Percentiles rank a stretch among this genome's conserved stretches.
Evolutionary conservation across 192 early-diverging fungal species (phyloP).

Genomic region (Dimargaris cristalligena): DNA sequence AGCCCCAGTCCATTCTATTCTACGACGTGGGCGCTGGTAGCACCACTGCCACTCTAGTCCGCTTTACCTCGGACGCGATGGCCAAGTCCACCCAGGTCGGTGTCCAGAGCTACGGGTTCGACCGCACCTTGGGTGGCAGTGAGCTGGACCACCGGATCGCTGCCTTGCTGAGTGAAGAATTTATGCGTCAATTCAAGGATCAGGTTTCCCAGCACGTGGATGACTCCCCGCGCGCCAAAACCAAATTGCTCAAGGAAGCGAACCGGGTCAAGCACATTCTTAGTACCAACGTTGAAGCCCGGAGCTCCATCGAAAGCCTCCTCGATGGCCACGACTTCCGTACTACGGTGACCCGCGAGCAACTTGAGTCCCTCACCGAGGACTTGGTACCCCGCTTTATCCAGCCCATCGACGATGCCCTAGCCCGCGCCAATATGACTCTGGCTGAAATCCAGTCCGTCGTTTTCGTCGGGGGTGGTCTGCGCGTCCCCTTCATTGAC

Average conservation of each 20-base stretch:
- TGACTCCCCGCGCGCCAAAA: constrained; percentile 65
- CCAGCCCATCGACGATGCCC: constrained; percentile 53
- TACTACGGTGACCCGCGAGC: constrained; percentile 49
- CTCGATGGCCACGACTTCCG: constrained; percentile 77
- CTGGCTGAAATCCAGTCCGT: constrained; percentile 61
- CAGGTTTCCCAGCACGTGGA: constrained; percentile 36
- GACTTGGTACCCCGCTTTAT: constrained; percentile 53
- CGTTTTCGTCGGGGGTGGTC: constrained; percentile 88
- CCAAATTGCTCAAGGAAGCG: constrained; percentile 79
- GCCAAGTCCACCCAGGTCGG: constrained; percentile 51
- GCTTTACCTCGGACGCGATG: constrained; percentile 44
- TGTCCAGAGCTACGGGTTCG: constrained; percentile 66
- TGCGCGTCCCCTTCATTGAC: constrained; percentile 79
- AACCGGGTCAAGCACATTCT: constrained; percentile 91
- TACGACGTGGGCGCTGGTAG: constrained; percentile 97
- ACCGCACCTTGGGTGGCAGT: constrained; percentile 73
- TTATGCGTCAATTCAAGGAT: constrained; percentile 34
- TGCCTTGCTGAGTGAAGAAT: constrained; percentile 59
- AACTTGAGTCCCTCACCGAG: constrained; percentile 51
- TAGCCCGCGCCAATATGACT: constrained; percentile 46
- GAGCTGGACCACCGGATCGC: constrained; percentile 71
- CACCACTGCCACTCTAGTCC: constrained; percentile 75
- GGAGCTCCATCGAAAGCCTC: constrained; percentile 74
- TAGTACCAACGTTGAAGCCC: constrained; percentile 80
- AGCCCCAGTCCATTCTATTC: constrained; percentile 68